Evolutionary conservation across 2,329 filamentous ascomycete genomes (phyloP).

Genomic region (Penicillium oxalicum): DNA sequence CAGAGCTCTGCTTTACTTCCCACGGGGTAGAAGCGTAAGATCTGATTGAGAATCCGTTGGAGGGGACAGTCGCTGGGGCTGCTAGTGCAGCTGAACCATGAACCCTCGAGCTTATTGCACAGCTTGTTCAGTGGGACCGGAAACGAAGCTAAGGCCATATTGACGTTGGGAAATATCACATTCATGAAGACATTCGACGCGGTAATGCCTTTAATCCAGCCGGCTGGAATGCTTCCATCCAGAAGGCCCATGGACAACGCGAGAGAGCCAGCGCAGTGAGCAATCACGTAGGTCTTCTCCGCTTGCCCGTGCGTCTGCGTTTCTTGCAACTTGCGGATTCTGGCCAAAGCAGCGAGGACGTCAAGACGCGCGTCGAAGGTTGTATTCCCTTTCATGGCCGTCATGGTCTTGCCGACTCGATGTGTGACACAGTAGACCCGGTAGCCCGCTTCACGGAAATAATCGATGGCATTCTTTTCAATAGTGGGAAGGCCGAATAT

Average conservation of each 20-base stretch:
- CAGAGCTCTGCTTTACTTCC: conserved; percentile 26
- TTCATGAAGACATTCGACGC: conserved; percentile 21
- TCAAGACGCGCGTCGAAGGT: conserved; percentile 9
- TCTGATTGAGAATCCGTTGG: conserved; percentile 15
- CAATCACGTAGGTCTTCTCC: conserved; percentile 14
- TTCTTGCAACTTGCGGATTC: conserved; percentile 7
- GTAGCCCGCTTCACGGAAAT: conserved; percentile 4
- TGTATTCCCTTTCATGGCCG: not conserved
- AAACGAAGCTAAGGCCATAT: conserved; percentile 2
- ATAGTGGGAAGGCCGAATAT: conserved; percentile 1
- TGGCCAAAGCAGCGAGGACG: conserved; percentile 11
- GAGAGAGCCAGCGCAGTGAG: conserved; percentile 16
- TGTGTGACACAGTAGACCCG: conserved; percentile 6
- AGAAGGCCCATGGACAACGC: conserved; percentile 16
- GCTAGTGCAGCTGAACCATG: conserved; percentile 11
- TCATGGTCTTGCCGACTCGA: conserved; percentile 1
- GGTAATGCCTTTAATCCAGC: conserved; percentile 14
- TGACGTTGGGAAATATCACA: conserved; percentile 14
- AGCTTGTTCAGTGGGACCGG: conserved; percentile 6
- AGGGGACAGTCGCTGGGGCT: not conserved
- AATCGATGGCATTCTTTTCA: conserved; percentile 5
- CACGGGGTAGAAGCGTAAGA: conserved; percentile 33
- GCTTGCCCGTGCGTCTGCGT: not conserved
- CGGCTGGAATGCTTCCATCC: conserved; percentile 15
- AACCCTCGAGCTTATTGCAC: conserved; percentile 9